Conservation (phyloP, 2,329 filamentous ascomycete species). For the Coniochaeta sp. region DNA sequence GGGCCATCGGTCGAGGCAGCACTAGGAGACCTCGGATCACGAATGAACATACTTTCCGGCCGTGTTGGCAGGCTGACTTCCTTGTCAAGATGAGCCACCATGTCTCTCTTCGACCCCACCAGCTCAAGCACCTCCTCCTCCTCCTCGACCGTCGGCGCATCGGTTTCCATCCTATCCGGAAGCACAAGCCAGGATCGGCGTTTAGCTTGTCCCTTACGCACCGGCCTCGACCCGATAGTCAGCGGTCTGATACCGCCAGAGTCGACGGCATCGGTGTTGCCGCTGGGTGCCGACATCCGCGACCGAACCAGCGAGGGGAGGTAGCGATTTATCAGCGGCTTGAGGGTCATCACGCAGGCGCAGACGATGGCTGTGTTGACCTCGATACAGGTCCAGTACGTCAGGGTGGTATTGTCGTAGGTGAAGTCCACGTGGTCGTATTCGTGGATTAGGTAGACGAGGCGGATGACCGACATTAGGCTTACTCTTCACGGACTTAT, state of each 20-base stretch:
- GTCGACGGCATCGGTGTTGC: neutral
- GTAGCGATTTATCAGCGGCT: constrained; percentile 23
- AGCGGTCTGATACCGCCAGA: neutral
- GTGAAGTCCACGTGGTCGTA: constrained; percentile 16
- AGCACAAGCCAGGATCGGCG: neutral
- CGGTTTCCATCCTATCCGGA: neutral
- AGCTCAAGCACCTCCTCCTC: constrained; percentile 1
- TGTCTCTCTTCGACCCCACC: neutral
- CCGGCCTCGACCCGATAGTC: neutral
- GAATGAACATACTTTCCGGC: neutral
- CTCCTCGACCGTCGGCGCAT: neutral
- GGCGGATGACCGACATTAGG: constrained; percentile 21
- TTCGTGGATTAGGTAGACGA: constrained; percentile 18
- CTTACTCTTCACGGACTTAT: constrained; percentile 17
- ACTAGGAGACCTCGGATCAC: neutral
- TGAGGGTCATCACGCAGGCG: constrained; percentile 27
- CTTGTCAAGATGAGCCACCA: neutral
- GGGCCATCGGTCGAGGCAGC: neutral
- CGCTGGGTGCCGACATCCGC: neutral
- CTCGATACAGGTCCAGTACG: constrained; percentile 24
- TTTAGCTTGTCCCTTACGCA: neutral
- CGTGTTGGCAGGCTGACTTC: neutral
- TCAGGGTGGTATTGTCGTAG: constrained; percentile 18
- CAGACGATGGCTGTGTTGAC: constrained; percentile 25
- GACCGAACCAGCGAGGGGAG: constrained; percentile 8